Evolutionary conservation across 2,329 filamentous ascomycete species (phyloP).

Genomic region (Zopfia rhizophila): DNA sequence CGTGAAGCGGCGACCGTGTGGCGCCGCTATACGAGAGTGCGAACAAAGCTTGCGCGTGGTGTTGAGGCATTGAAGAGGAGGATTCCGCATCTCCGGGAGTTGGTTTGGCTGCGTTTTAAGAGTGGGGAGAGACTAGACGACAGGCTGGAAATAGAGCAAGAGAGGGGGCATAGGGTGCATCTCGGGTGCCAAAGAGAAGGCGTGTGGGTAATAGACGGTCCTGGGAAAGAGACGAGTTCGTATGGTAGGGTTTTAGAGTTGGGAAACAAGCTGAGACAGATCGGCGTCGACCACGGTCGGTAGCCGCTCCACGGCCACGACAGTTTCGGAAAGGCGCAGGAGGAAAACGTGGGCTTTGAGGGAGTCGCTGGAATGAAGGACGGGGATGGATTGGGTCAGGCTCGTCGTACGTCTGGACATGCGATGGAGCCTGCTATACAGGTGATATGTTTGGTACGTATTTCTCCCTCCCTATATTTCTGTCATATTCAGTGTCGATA

Average conservation of each 20-base stretch:
- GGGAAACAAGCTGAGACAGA: background rate
- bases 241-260: background rate
- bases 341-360: background rate
- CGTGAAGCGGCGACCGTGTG: too few relatives aligned
- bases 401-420: constrained; percentile 48
- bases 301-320: background rate
- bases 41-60: too few relatives aligned
- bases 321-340: background rate
- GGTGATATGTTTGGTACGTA: constrained; percentile 60
- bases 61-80: too few relatives aligned
- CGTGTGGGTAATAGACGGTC: too few relatives aligned
- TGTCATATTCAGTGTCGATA: too few relatives aligned
- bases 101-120: too few relatives aligned
- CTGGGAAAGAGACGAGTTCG: background rate
- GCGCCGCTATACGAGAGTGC: too few relatives aligned
- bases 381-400: constrained; percentile 46
- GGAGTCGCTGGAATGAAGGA: constrained; percentile 53
- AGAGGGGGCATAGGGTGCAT: too few relatives aligned
- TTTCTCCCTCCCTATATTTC: background rate
- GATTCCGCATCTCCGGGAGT: too few relatives aligned
- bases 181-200: too few relatives aligned
- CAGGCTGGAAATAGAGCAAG: too few relatives aligned
- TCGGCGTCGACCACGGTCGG: background rate
- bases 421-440: constrained; percentile 55
- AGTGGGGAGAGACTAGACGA: too few relatives aligned